Evolutionary conservation across 768 basidiomycete genomes (phyloP).

Genomic region (Tulasnella sp.): DNA sequence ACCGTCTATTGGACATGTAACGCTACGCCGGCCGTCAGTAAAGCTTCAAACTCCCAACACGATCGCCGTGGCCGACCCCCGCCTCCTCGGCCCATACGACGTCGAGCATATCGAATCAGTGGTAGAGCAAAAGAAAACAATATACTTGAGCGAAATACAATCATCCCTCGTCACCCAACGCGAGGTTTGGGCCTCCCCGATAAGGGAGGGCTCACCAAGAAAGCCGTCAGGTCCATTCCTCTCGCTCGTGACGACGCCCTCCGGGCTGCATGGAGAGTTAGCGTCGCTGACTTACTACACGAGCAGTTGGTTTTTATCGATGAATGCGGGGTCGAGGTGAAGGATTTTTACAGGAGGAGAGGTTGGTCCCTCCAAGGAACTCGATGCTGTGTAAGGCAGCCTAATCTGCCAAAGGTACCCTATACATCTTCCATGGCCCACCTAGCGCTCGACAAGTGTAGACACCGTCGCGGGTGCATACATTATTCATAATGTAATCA

Average conservation of each 20-base stretch:
- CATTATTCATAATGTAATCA: too few relatives aligned
- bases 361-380: neutral
- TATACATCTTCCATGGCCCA: too few relatives aligned
- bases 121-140: neutral
- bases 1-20: too few relatives aligned
- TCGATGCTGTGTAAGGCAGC: neutral
- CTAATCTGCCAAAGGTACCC: too few relatives aligned
- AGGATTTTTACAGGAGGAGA: neutral
- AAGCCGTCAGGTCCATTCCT: neutral
- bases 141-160: neutral
- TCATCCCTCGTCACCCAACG: neutral
- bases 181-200: neutral
- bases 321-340: neutral
- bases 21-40: too few relatives aligned
- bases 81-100: neutral
- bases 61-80: neutral
- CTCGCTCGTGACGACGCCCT: neutral
- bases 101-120: neutral
- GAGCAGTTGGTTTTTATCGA: neutral
- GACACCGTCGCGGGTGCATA: too few relatives aligned
- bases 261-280: neutral
- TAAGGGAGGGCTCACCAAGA: neutral
- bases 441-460: too few relatives aligned
- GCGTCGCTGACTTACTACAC: neutral
- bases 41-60: neutral